Evolutionary conservation across 1,284 basidiomycete species (phyloP).

Genomic region (Gomphus bonarii): DNA sequence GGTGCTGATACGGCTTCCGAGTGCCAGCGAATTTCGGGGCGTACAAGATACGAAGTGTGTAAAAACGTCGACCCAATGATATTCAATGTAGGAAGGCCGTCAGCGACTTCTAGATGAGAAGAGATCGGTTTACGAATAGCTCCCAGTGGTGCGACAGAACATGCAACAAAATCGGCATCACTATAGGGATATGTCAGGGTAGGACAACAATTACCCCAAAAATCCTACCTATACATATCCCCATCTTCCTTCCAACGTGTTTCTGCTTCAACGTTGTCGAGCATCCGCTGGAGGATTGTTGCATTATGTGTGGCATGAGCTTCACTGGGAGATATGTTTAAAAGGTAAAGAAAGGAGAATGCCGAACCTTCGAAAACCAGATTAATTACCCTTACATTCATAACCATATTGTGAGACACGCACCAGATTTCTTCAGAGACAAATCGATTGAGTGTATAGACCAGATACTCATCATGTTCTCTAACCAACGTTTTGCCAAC

Average conservation of each 20-base stretch:
- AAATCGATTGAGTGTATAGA: conserved; percentile 68
- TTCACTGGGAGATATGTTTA: conserved; percentile 54
- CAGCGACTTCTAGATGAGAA: conserved; percentile 29
- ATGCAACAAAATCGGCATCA: conserved; percentile 49
- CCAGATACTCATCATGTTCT: conserved; percentile 88
- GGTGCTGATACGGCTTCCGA: conserved; percentile 81
- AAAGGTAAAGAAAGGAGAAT: conserved; percentile 73
- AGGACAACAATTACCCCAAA: conserved; percentile 17
- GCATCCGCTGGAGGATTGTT: conserved; percentile 43
- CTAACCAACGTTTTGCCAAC: conserved; percentile 51
- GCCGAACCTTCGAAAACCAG: conserved; percentile 25
- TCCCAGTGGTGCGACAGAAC: conserved; percentile 24
- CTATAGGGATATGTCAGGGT: conserved; percentile 23
- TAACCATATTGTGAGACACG: conserved; percentile 16
- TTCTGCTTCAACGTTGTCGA: conserved; percentile 41
- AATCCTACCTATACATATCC: conserved; percentile 26
- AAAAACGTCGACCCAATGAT: conserved; percentile 58
- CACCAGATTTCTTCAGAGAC: conserved; percentile 60
- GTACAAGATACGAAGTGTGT: conserved; percentile 71
- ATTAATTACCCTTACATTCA: background rate
- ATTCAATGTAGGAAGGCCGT: conserved; percentile 43
- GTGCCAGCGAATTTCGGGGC: conserved; percentile 72
- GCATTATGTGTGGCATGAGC: conserved; percentile 50
- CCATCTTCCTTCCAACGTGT: conserved; percentile 29
- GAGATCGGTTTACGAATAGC: conserved; percentile 24